Conservation (phyloP, 2,329 filamentous ascomycete species). For the Hypoxylon sp. region DNA sequence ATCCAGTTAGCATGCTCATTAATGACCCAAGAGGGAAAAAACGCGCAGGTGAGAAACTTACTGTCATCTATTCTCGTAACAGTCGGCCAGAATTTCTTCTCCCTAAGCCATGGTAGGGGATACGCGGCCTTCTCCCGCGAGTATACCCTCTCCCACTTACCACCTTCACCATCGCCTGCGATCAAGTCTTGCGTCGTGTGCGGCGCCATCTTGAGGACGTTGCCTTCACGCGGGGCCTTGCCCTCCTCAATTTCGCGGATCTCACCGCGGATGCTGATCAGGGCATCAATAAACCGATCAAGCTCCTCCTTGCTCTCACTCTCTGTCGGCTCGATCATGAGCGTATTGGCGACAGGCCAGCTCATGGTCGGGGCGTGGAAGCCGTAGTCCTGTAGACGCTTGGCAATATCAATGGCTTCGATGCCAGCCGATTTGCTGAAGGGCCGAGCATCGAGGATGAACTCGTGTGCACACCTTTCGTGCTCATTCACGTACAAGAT, state of each 20-base stretch:
- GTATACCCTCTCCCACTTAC: slow-evolving; percentile 86
- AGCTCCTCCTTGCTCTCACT: slow-evolving; percentile 93
- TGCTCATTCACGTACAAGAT: slow-evolving; percentile 95
- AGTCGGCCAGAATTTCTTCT: slow-evolving; percentile 98
- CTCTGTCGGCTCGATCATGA: slow-evolving; percentile 99
- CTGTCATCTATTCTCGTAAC: slow-evolving; percentile 90
- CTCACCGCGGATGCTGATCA: slow-evolving; percentile 88
- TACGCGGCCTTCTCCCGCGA: slow-evolving; percentile 87
- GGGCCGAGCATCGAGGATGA: slow-evolving; percentile 89
- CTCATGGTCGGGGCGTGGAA: slow-evolving; percentile 99
- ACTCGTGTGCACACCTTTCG: slow-evolving; percentile 94
- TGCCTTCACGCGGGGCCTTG: slow-evolving; percentile 78
- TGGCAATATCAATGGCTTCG: slow-evolving; percentile 95
- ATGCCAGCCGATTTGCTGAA: slow-evolving; percentile 88
- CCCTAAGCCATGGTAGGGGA: slow-evolving; percentile 82
- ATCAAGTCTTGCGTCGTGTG: slow-evolving; percentile 89
- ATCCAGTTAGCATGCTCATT: slow-evolving; percentile 29
- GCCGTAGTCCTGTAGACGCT: slow-evolving; percentile 95
- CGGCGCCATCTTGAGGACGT: slow-evolving; percentile 90
- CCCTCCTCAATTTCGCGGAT: slow-evolving; percentile 88
- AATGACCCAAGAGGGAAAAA: neutral
- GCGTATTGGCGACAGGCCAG: slow-evolving; percentile 93
- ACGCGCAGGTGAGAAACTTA: slow-evolving; percentile 64
- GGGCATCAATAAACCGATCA: slow-evolving; percentile 91
- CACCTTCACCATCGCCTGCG: slow-evolving; percentile 63